Base-by-base conservation (phyloP, 2,329 filamentous ascomycete species). In the Neocatenulostroma microsporum region DNA sequence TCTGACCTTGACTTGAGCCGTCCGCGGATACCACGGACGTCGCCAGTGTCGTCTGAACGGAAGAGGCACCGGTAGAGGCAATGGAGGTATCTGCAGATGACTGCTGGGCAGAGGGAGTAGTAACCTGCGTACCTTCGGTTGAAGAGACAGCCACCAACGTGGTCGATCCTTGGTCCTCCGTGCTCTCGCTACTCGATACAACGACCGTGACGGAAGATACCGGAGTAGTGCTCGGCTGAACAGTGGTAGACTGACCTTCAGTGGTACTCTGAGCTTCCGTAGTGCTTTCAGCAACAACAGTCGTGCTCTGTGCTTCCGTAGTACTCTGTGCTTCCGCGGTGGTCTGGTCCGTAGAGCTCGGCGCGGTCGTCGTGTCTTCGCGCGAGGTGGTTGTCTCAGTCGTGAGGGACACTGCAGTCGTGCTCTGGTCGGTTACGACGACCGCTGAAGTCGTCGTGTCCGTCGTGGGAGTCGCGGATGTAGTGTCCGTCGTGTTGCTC, bases 401-500 rank as follows among this genome's bases (percentile, higher is more conserved):
- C 14, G 47, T 46, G 18, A 47, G 39, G 20, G 44, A 41, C 5
- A 48, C 44, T 2, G 51, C 47, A 11, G 50, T 51, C 11, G 54
- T 54, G 24, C 45, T 45, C 3, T 41, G 33, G 27, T 48, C 46
- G n/a, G 50, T 51, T 14, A 56, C 46, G 20, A 51, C 37, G 27
- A 46, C 38, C 5, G 43, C 29, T 10, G 40, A 47, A 3, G 46
- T 53, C n/a, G 44, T 48, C 15, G 50, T 47, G 9, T 36, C 40
- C 24, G 41, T 31, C 11, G 46, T 43, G 15, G 42, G 45, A 21
- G 47, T 42, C 25, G 40, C 30, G n/a, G 44, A 41, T 12, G 43
- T 44, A 17, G 48, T 43, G 26, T 32, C 33, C 15, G 25, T 21
- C 9, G 31, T 34, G 11, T 21, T 50, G 36, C 34, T 30, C n/a